A percentile compares a stretch with the other conserved stretches of the same genome.
Evolutionary conservation across 495 filamentous ascomycete genomes (phyloP).

Genomic region (Aspergillus leporis): DNA sequence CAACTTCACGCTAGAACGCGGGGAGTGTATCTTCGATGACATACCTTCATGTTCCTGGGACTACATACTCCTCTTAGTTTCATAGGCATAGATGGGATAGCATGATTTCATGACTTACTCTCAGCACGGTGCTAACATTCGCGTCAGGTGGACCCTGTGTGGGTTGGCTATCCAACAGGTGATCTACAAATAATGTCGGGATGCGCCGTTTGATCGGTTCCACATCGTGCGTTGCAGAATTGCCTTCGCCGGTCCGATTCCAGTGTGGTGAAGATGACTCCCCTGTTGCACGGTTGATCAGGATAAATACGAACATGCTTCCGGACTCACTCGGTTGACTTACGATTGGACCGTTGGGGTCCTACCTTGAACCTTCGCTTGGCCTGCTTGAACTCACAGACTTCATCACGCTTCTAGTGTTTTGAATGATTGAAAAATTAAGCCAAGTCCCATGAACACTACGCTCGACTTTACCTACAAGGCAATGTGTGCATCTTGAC

Average conservation of each 20-base stretch:
- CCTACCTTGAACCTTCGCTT: constrained; percentile 1
- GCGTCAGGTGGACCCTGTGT: not conserved
- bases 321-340: not conserved
- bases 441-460: not conserved
- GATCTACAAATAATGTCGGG: constrained; percentile 2
- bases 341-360: not conserved
- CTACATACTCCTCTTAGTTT: not conserved
- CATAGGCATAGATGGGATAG: not conserved
- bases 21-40: not conserved
- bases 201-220: not conserved
- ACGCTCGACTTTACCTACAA: not conserved
- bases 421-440: not conserved
- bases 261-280: not conserved
- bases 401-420: constrained; percentile 8
- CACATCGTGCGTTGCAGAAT: not conserved
- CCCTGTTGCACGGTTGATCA: not conserved
- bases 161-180: constrained; percentile 8
- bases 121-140: constrained; percentile 1
- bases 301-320: not conserved
- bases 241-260: not conserved
- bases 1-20: not conserved
- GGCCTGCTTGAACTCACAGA: constrained; percentile 3
- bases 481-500: constrained; percentile 4
- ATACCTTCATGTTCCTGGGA: not conserved
- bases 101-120: not conserved